Base-by-base conservation (phyloP, 257 asterid species). In the Fraxinus cuspidata region DNA sequence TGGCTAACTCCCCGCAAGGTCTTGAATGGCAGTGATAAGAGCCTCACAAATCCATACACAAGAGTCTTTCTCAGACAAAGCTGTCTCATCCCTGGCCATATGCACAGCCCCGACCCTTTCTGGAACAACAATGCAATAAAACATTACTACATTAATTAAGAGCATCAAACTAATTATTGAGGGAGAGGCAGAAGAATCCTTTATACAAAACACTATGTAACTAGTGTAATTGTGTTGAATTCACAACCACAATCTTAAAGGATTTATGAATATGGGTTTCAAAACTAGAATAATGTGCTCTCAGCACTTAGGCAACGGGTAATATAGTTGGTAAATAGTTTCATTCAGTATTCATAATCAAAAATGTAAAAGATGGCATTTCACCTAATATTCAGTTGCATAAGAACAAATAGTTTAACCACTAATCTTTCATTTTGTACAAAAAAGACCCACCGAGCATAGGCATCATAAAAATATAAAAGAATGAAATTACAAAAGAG, bases 1-100 rank as follows among this genome's bases (percentile, higher is more conserved):
- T 90, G 89, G 84, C 88, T 85, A 74, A 90, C 94, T 80, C 92
- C 93, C 25, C 92, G 93, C 78, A 90, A 49, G 35, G 98, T 91
- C 83, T 93, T 95, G 90, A 93, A 91, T 19, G 99, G 99, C 89
- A 92, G 31, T 1, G 97, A 88, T 71, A 92, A 88, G 68, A 92
- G 89, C 75, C 92, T 86, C 96, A 91, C 86, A 78, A 95, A 89
- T 16, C 95, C 97, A 72, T 91, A 91, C 75, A 94, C 72, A 25
- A 89, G 92, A 89, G 84, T 86, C 86, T 91, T 92, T 81, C 97
- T 91, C 15, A 90, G 81, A 79, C 92, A 87, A 78, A 94, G 88
- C 68, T 94, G 97, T 83, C 92, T 86, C 92, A 88, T 89, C 72
- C 93, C 97, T 3, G 97, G 97, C 98, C 97, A 94, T 29, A 86